Base-by-base conservation (phyloP, 768 basidiomycete species). In the Mrakia hoshinonis region DNA sequence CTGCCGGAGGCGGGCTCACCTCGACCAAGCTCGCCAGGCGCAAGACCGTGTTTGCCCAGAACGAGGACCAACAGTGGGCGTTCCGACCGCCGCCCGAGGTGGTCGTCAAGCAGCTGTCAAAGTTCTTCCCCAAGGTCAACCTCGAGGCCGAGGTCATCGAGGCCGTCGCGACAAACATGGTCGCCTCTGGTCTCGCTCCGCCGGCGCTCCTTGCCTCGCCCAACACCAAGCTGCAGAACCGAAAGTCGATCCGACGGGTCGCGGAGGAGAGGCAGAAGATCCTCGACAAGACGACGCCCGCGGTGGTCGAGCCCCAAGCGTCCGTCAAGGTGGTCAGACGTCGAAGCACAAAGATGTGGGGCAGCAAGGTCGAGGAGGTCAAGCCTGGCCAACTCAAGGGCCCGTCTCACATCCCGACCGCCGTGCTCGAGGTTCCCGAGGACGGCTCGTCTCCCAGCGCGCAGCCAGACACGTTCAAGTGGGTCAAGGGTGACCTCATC, bases 401-500 rank as follows among this genome's bases (percentile, higher is more conserved):
- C 9, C 26, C 29, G 20, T 54, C 64, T 12, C 43, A 34, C 4
- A 46, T 68, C 15, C 58, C 67, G 0, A 11, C 52, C 11, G 22
- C 65, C 6, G 67, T 62, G 2, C n/a, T 60, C 24, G 67, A 68
- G 43, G 62, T 38, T 38, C 29, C 9, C 9, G 31, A 49, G 15
- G 72, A 73, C 22, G 67, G 4, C 11, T 36, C 60, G 29, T 49
- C 43, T 52, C 36, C 43, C 46, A 48, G 24, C 31, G 24, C 61
- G 43, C 38, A 22, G 2, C 55, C 76, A 89, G 91, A 87, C 31
- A 93, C 93, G 52, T 93, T 97, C 83, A 95, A 94, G 78, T 98
- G 96, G 96, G 91, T 97, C 48, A 89, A 95, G 76, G 96, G 96
- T 66, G 93, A 97, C 80, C 84, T 98, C 47, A 97, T 99, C 73